Percentiles rank a stretch among this genome's conserved stretches.
Evolutionary conservation across 1,139 yeast species (phyloP).

Genomic region (Yamadazyma jaroonii): DNA sequence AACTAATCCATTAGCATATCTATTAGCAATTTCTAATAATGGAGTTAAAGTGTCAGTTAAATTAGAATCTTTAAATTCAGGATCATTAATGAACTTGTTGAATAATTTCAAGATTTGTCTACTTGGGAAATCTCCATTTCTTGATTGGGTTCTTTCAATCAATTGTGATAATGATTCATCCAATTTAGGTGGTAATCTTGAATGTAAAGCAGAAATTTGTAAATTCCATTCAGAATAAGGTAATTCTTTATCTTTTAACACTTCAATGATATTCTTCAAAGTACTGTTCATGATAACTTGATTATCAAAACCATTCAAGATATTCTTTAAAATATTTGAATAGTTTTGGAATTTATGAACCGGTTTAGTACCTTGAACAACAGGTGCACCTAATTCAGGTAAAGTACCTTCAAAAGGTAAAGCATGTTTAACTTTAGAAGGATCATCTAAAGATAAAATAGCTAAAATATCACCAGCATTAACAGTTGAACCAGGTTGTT

Average conservation of each 20-base stretch:
- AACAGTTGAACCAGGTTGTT: slow-evolving; percentile 98
- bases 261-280: slow-evolving; percentile 65
- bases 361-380: slow-evolving; percentile 78
- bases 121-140: slow-evolving; percentile 90
- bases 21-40: slow-evolving; percentile 62
- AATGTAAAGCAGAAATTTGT: slow-evolving; percentile 85
- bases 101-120: slow-evolving; percentile 67
- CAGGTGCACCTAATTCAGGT: slow-evolving; percentile 84
- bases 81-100: slow-evolving; percentile 51
- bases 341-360: slow-evolving; percentile 67
- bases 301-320: slow-evolving; percentile 88
- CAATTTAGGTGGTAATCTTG: slow-evolving; percentile 78
- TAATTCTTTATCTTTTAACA: slow-evolving; percentile 72
- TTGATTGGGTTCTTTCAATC: slow-evolving; percentile 63
- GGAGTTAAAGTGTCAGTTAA: slow-evolving; percentile 68
- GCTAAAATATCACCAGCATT: slow-evolving; percentile 97
- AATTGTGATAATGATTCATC: slow-evolving; percentile 64
- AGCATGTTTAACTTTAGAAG: slow-evolving; percentile 96
- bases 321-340: slow-evolving; percentile 64
- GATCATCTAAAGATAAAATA: slow-evolving; percentile 90
- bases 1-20: slow-evolving; percentile 71
- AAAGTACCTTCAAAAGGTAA: slow-evolving; percentile 91
- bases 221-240: slow-evolving; percentile 93
- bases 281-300: slow-evolving; percentile 90
- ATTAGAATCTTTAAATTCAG: slow-evolving; percentile 42